Evolutionary conservation across 768 basidiomycete species (phyloP).

Genomic region (Porpolomopsis calyptriformis): DNA sequence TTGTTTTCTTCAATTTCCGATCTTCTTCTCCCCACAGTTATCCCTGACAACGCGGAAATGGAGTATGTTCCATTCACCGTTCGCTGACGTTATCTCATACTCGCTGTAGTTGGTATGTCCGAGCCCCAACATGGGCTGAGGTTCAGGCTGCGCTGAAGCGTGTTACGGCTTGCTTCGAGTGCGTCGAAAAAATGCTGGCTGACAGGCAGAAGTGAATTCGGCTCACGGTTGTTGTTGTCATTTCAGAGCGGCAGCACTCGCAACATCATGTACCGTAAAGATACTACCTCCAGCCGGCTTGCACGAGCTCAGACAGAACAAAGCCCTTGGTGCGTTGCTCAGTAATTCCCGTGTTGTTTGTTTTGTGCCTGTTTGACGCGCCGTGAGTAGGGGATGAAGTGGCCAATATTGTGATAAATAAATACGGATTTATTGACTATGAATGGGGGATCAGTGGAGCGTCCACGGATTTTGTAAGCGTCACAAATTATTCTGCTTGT

Average conservation of each 20-base stretch:
- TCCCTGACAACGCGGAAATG: conserved; percentile 72
- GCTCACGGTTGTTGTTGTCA: neutral
- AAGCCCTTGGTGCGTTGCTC: conserved; percentile 42
- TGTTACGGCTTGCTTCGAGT: conserved; percentile 67
- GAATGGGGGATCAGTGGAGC: conserved; percentile 59
- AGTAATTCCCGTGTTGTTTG: too few relatives aligned
- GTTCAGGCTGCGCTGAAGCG: conserved; percentile 46
- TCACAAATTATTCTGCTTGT: conserved; percentile 15
- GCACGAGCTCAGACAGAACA: conserved; percentile 59
- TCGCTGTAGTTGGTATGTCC: conserved; percentile 50
- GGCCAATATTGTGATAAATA: conserved; percentile 45
- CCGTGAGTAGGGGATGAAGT: conserved; percentile 55
- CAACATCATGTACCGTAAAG: conserved; percentile 51
- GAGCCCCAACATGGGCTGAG: conserved; percentile 58
- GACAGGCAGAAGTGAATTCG: neutral
- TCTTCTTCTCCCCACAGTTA: conserved; percentile 36
- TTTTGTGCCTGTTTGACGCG: too few relatives aligned
- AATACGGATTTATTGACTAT: conserved; percentile 53
- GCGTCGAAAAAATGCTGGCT: conserved; percentile 13
- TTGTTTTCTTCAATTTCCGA: neutral
- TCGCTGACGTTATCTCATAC: neutral
- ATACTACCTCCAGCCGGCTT: conserved; percentile 24
- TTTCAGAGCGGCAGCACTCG: conserved; percentile 51
- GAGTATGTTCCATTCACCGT: conserved; percentile 34
- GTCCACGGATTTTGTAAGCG: conserved; percentile 74